phyloP scores from a whole-genome alignment of 176 grass and related monocot genomes.

The Oryza meridionalis region DNA sequence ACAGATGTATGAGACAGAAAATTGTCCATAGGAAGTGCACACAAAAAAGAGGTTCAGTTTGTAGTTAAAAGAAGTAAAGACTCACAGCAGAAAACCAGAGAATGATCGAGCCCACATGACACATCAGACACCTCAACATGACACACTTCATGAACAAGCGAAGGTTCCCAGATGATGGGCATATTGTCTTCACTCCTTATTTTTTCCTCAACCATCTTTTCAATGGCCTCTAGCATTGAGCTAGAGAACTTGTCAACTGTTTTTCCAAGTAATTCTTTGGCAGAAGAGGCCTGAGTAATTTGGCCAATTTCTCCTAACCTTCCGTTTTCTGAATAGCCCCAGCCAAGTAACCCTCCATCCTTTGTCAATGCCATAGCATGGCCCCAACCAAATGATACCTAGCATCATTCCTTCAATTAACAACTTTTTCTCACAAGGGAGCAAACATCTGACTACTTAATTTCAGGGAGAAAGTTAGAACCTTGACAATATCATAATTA shows the following conservation, averaged over 20 bases:
- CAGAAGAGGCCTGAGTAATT: conserved; percentile 36
- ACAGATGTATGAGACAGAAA: background rate
- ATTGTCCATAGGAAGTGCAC: background rate
- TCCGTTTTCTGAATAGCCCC: conserved; percentile 87
- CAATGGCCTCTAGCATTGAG: conserved; percentile 65
- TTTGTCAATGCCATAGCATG: conserved; percentile 79
- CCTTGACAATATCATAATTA: conserved; percentile 71
- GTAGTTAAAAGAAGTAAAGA: conserved; percentile 7
- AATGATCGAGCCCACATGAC: conserved; percentile 91
- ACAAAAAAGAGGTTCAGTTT: background rate
- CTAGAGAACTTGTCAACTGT: conserved; percentile 41
- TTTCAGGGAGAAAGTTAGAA: conserved; percentile 38
- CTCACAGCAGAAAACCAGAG: conserved; percentile 77
- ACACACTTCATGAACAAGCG: conserved; percentile 60
- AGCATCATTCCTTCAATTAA: conserved; percentile 35
- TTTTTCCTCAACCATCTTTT: conserved; percentile 81
- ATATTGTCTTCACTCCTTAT: conserved; percentile 73
- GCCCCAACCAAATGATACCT: conserved; percentile 95
- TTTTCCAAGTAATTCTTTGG: conserved; percentile 41
- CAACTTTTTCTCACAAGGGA: background rate
- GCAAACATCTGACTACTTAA: conserved; percentile 28
- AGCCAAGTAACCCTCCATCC: conserved; percentile 81
- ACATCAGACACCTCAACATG: conserved; percentile 71
- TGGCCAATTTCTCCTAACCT: conserved; percentile 80
- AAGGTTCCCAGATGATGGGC: conserved; percentile 93